Evolutionary conservation across 2,329 filamentous ascomycete genomes (phyloP).

Genomic region (Knufia fluminis): DNA sequence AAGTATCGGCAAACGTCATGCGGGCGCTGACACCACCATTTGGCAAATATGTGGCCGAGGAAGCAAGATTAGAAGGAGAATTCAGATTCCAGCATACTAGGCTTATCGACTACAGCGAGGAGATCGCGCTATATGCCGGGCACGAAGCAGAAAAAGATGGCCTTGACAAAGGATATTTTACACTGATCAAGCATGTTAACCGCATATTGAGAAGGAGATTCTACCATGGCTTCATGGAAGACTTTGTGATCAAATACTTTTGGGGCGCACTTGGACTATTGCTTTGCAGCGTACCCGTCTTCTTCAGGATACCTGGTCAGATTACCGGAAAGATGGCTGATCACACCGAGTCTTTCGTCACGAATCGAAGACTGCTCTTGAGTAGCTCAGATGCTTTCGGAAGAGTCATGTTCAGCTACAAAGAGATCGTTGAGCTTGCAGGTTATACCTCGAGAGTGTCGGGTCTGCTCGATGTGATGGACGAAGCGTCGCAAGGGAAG

Average conservation of each 20-base stretch:
- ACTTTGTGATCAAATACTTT: slow-evolving; percentile 99
- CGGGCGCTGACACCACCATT: slow-evolving; percentile 90
- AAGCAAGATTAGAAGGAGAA: slow-evolving; percentile 87
- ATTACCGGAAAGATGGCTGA: slow-evolving; percentile 42
- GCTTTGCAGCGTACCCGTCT: slow-evolving; percentile 89
- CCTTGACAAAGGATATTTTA: slow-evolving; percentile 97
- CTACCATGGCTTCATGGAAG: slow-evolving; percentile 99
- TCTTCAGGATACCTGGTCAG: slow-evolving; percentile 79
- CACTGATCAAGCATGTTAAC: slow-evolving; percentile 97
- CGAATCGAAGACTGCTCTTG: slow-evolving; percentile 82
- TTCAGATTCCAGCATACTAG: slow-evolving; percentile 93
- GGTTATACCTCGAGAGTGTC: slow-evolving; percentile 92
- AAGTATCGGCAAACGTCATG: slow-evolving; percentile 88
- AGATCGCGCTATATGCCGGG: slow-evolving; percentile 83
- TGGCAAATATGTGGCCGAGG: slow-evolving; percentile 93
- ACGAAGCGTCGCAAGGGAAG: slow-evolving; percentile 77
- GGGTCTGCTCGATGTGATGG: slow-evolving; percentile 71
- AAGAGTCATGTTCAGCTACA: slow-evolving; percentile 94
- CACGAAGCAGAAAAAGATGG: slow-evolving; percentile 94
- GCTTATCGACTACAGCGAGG: slow-evolving; percentile 91
- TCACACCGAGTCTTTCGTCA: slow-evolving; percentile 68
- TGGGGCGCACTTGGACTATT: slow-evolving; percentile 90
- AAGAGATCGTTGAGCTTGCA: slow-evolving; percentile 90
- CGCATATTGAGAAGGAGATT: slow-evolving; percentile 81
- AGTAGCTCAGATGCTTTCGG: slow-evolving; percentile 94